Evolutionary conservation across 2,329 filamentous ascomycete species (phyloP), one percentile per base, ranked within the genome.

Genomic region (Aspergillus sojae): DNA sequence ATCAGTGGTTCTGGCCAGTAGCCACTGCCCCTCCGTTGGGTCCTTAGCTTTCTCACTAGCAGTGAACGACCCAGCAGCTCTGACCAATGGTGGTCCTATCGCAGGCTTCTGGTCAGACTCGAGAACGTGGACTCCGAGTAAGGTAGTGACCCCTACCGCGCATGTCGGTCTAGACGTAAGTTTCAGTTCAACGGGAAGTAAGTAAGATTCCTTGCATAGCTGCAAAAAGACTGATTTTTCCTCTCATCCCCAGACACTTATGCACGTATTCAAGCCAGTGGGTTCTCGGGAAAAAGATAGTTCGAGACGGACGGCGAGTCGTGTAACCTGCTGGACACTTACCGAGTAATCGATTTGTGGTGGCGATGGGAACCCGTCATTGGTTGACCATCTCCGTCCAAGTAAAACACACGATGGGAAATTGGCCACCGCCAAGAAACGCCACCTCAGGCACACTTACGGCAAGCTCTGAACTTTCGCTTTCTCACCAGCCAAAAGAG

Each of bases 341-440:
- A 36, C 34, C 12, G 14, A 36, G 32, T 34, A 34, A 10, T 34
- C 11, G 11, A 34, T 34, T 34, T 36, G 21, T 26, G 45, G n/a
- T 50, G 46, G 26, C 26, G 50, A 54, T 54, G n/a, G 30, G 11
- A 7, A 1, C 14, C 19, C 11, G 14, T 26, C 11, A 55, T 55
- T 55, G 52, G 52, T 23, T 39, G 52, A 10, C 26, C 10, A 32
- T 28, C 26, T 19, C 50, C 16, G 32, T 23, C 21, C 5, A 55
- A 39, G 32, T 39, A 54, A 54, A 54, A 58, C 45, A 62, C 54
- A 48, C n/a, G 34, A 52, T 56, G 45, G n/a, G 36, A 46, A 3
- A 26, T 58, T 64, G 62, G 65, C 64, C 57, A 64, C 65, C 48
- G 65, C 65, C 66, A 68, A 68, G 66, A 48, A 65, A 62, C 66